Evolutionary conservation across 1,284 basidiomycete species (phyloP).

Genomic region (Rhodotorula mucilaginosa): DNA sequence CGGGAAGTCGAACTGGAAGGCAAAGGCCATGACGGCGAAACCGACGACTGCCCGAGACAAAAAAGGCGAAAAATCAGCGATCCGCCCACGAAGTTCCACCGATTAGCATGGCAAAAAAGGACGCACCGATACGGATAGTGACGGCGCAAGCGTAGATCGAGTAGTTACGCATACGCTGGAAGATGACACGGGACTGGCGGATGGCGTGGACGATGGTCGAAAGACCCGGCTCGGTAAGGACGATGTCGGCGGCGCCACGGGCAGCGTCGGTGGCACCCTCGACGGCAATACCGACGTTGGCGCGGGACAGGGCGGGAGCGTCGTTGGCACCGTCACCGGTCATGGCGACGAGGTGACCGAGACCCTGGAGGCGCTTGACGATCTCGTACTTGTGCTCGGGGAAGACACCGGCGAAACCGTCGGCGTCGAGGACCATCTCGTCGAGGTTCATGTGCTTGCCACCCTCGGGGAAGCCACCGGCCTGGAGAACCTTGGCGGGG

Average conservation of each 20-base stretch:
- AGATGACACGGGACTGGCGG: constrained; percentile 89
- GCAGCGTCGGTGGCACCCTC: constrained; percentile 95
- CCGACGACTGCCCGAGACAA: constrained; percentile 71
- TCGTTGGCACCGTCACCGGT: constrained; percentile 98
- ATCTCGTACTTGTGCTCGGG: constrained; percentile 84
- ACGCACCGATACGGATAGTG: constrained; percentile 40
- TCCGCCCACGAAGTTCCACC: neutral
- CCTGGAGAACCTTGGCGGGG: constrained; percentile 90
- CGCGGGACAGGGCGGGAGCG: constrained; percentile 86
- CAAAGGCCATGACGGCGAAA: constrained; percentile 92
- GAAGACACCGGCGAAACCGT: constrained; percentile 93
- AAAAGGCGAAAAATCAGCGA: neutral
- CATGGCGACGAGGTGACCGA: constrained; percentile 55
- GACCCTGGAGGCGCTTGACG: constrained; percentile 89
- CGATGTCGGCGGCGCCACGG: constrained; percentile 92
- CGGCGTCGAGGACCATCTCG: constrained; percentile 83
- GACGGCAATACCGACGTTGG: constrained; percentile 95
- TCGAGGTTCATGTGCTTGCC: constrained; percentile 73
- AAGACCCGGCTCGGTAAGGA: constrained; percentile 90
- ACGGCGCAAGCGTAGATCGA: constrained; percentile 61
- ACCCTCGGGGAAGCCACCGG: constrained; percentile 74
- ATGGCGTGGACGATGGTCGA: constrained; percentile 96
- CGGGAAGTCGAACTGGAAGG: constrained; percentile 96
- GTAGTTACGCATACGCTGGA: constrained; percentile 97
- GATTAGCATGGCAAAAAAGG: too few species aligned